phyloP scores from a whole-genome alignment of 495 filamentous ascomycete genomes.

The Penicillium daleae region DNA sequence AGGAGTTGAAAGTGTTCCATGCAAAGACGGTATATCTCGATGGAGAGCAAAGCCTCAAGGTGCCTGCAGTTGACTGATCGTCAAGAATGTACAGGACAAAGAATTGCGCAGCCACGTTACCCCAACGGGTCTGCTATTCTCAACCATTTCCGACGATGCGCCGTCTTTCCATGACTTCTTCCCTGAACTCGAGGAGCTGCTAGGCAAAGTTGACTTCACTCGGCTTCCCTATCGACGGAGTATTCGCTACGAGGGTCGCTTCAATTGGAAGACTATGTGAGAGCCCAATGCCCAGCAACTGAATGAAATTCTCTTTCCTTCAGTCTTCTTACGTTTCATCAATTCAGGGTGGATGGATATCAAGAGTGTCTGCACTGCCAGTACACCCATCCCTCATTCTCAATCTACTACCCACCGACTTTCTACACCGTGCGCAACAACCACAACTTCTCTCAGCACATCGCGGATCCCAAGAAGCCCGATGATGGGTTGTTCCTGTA shows the following conservation, averaged over 20 bases:
- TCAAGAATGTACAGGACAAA: conserved; percentile 25
- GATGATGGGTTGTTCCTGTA: conserved; percentile 62
- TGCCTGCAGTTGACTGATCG: not conserved
- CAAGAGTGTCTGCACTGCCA: conserved; percentile 68
- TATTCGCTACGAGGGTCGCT: conserved; percentile 59
- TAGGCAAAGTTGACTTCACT: conserved; percentile 59
- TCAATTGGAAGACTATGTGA: conserved; percentile 70
- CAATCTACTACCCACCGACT: conserved; percentile 60
- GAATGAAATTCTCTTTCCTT: not conserved
- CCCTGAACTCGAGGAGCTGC: conserved; percentile 52
- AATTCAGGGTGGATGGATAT: conserved; percentile 59
- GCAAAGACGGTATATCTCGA: conserved; percentile 34
- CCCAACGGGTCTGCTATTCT: conserved; percentile 57
- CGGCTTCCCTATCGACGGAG: conserved; percentile 58
- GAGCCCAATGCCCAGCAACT: not conserved
- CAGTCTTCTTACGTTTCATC: not conserved
- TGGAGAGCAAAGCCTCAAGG: not conserved
- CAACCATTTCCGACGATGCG: conserved; percentile 54
- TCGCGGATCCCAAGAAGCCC: conserved; percentile 58
- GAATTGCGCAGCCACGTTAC: conserved; percentile 52
- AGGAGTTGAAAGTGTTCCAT: conserved; percentile 49
- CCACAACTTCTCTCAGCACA: conserved; percentile 61
- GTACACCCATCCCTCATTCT: conserved; percentile 66
- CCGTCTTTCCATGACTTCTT: conserved; percentile 61
- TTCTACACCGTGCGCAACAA: conserved; percentile 61